A percentile compares a stretch with the other conserved stretches of the same genome.
These are phyloP conservation scores for Saccharomycopsis malanga DNA, from an alignment of 805 yeast genomes.

Conservation along the genomic window DNA sequence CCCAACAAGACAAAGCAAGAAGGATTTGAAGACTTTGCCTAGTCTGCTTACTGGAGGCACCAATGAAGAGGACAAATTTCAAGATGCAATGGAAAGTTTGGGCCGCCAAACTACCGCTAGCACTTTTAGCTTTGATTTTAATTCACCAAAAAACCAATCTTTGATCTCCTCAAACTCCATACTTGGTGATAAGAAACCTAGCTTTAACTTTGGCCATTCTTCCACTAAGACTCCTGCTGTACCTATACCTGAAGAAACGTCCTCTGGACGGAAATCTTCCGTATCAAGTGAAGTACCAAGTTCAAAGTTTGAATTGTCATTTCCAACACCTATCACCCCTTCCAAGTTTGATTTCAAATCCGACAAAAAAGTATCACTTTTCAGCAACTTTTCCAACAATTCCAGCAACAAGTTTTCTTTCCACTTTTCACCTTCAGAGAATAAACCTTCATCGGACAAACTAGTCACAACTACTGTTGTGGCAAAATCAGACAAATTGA, in stretches of 20 bases:
- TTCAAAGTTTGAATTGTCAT: not conserved
- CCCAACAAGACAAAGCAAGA: not conserved
- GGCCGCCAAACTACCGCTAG: slow-evolving; percentile 12
- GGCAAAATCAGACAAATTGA: not conserved
- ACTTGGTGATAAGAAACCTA: not conserved
- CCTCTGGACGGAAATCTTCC: not conserved
- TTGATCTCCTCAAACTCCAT: not conserved
- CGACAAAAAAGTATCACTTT: not conserved
- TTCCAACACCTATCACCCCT: not conserved
- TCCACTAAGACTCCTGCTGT: not conserved
- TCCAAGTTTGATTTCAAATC: slow-evolving; percentile 5
- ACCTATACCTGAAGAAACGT: not conserved
- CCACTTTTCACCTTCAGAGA: not conserved
- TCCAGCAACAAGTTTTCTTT: not conserved
- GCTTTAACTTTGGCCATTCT: slow-evolving; percentile 2
- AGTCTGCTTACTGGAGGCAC: not conserved
- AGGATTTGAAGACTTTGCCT: not conserved
- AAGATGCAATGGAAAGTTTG: slow-evolving; percentile 15
- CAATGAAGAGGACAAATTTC: slow-evolving; percentile 6
- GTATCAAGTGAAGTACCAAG: not conserved
- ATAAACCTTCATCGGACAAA: no score
- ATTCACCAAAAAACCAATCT: not conserved
- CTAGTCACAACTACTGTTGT: not conserved
- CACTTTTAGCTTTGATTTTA: slow-evolving; percentile 9
- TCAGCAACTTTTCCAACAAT: not conserved